Evolutionary conservation across 2,329 filamentous ascomycete genomes (phyloP).

Genomic region (Monilinia polystroma): DNA sequence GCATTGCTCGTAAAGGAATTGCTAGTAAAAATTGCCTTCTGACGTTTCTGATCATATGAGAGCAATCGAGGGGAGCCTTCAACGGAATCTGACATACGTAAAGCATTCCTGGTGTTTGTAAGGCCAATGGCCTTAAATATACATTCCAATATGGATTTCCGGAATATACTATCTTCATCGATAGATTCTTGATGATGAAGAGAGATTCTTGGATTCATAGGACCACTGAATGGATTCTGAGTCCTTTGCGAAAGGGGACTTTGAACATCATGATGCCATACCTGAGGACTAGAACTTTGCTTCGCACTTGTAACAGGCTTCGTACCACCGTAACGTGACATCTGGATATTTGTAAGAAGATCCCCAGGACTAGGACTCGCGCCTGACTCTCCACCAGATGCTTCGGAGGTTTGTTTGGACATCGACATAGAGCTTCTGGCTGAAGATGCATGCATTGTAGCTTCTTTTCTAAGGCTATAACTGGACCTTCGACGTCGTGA

Average conservation of each 20-base stretch:
- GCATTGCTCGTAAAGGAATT: constrained; percentile 75
- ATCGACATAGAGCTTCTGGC: constrained; percentile 28
- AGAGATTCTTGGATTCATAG: constrained; percentile 48
- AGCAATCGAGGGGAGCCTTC: constrained; percentile 83
- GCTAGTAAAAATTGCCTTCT: constrained; percentile 75
- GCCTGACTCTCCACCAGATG: constrained; percentile 36
- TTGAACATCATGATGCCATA: constrained; percentile 37
- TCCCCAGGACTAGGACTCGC: constrained; percentile 69
- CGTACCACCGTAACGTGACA: constrained; percentile 60
- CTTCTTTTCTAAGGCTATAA: constrained; percentile 75
- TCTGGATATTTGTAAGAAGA: constrained; percentile 73
- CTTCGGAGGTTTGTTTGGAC: constrained; percentile 37
- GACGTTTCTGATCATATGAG: constrained; percentile 77
- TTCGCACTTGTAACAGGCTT: constrained; percentile 32
- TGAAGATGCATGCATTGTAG: constrained; percentile 61
- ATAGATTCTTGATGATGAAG: constrained; percentile 75
- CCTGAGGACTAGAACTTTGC: constrained; percentile 32
- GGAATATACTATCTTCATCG: constrained; percentile 85
- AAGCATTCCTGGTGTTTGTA: constrained; percentile 62
- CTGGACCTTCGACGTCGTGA: constrained; percentile 69
- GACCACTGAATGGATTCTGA: constrained; percentile 58
- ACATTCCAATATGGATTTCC: constrained; percentile 87
- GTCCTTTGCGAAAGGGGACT: constrained; percentile 46
- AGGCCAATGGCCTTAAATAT: constrained; percentile 94
- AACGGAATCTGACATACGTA: constrained; percentile 69